Evolutionary conservation across 2,329 filamentous ascomycete genomes (phyloP).

Genomic region (Fusarium sambucinum): DNA sequence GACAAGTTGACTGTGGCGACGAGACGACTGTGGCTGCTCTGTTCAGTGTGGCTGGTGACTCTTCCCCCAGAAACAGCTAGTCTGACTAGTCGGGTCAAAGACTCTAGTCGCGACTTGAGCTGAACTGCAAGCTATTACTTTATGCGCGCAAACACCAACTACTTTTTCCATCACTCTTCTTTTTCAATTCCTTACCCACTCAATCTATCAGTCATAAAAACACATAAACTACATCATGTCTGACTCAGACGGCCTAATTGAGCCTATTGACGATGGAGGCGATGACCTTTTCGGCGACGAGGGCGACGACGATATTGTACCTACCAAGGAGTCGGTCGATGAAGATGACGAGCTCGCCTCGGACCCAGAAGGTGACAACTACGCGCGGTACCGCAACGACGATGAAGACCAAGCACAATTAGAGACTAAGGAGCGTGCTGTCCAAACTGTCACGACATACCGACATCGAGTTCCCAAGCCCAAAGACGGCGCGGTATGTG

Average conservation of each 20-base stretch:
- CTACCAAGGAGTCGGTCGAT: slow-evolving; percentile 72
- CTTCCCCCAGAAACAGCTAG: slow-evolving; percentile 20
- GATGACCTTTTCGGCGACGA: slow-evolving; percentile 74
- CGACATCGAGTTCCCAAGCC: slow-evolving; percentile 78
- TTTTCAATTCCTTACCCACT: neutral
- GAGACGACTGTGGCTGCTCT: neutral
- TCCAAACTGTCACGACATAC: slow-evolving; percentile 73
- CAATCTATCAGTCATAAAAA: neutral
- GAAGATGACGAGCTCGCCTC: slow-evolving; percentile 72
- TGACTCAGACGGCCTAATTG: slow-evolving; percentile 67
- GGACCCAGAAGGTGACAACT: slow-evolving; percentile 61
- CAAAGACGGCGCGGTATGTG: slow-evolving; percentile 75
- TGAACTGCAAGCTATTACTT: slow-evolving; percentile 21
- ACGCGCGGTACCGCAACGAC: slow-evolving; percentile 57
- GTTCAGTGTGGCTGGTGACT: slow-evolving; percentile 15
- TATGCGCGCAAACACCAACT: slow-evolving; percentile 26
- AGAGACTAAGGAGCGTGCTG: slow-evolving; percentile 65
- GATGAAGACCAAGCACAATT: slow-evolving; percentile 60
- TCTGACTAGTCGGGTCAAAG: slow-evolving; percentile 15
- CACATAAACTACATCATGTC: slow-evolving; percentile 58
- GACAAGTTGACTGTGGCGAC: slow-evolving; percentile 3
- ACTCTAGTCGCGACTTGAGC: slow-evolving; percentile 13
- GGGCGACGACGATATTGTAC: slow-evolving; percentile 67
- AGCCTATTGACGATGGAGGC: slow-evolving; percentile 66
- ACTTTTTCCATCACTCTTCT: slow-evolving; percentile 6